A percentile compares a stretch with the other conserved stretches of the same genome.
Evolutionary conservation across 2,329 filamentous ascomycete genomes (phyloP).

Genomic region (Harringtonia lauricola): DNA sequence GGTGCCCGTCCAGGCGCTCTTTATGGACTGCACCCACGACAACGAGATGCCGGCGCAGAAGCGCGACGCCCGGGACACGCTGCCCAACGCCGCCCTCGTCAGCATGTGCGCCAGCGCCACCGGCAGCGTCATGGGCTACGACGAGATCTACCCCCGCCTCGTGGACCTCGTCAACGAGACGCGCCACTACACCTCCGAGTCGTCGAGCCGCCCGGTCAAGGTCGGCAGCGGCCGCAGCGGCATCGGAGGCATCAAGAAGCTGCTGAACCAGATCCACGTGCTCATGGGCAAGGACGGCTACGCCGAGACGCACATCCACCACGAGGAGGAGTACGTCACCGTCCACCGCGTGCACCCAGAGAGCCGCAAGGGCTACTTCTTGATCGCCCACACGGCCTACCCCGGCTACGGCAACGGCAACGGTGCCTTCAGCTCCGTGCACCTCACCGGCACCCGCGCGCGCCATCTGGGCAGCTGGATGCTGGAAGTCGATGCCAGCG

Average conservation of each 20-base stretch:
- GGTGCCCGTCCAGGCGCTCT: slow-evolving; percentile 83
- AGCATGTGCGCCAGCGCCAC: slow-evolving; percentile 92
- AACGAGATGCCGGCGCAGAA: slow-evolving; percentile 96
- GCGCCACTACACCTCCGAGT: slow-evolving; percentile 68
- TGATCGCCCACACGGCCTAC: slow-evolving; percentile 94
- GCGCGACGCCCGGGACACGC: slow-evolving; percentile 82
- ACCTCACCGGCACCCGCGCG: slow-evolving; percentile 73
- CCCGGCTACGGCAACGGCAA: slow-evolving; percentile 81
- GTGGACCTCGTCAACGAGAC: slow-evolving; percentile 91
- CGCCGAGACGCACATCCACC: slow-evolving; percentile 91
- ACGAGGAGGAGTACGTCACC: slow-evolving; percentile 92
- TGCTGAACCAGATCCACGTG: slow-evolving; percentile 89
- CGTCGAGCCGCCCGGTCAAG: slow-evolving; percentile 44
- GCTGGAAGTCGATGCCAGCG: slow-evolving; percentile 73
- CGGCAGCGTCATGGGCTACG: slow-evolving; percentile 95
- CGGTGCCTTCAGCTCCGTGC: slow-evolving; percentile 66
- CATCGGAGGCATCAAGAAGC: slow-evolving; percentile 82
- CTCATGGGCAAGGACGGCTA: slow-evolving; percentile 94
- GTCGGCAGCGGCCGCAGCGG: slow-evolving; percentile 65
- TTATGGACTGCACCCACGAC: slow-evolving; percentile 99
- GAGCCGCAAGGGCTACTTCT: slow-evolving; percentile 85
- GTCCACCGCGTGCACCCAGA: slow-evolving; percentile 90
- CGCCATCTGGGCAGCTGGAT: slow-evolving; percentile 85
- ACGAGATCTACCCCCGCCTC: slow-evolving; percentile 87
- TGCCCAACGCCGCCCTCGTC: slow-evolving; percentile 88